phyloP scores from a whole-genome alignment of 73 alveolate species.

The Paramecium sonneborni region DNA sequence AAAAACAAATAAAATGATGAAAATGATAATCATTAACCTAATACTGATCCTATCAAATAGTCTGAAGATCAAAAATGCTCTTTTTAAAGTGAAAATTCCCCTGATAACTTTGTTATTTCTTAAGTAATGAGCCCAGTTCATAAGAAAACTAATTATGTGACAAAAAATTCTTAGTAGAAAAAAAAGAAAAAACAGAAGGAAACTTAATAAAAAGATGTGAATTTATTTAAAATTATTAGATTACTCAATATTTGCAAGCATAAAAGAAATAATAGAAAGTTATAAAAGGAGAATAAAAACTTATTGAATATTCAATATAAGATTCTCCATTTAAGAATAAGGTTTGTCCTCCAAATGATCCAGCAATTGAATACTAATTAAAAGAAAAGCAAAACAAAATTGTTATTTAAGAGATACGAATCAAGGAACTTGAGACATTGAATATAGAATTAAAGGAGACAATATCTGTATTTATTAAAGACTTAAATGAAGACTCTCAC shows the following conservation, averaged over 20 bases:
- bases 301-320: background rate
- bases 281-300: background rate
- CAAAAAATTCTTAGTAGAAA: background rate
- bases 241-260: background rate
- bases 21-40: background rate
- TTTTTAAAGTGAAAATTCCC: background rate
- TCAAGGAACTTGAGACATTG: background rate
- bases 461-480: background rate
- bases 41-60: background rate
- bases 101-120: background rate
- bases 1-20: constrained; percentile 13
- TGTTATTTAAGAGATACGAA: background rate
- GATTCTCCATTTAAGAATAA: constrained; percentile 28
- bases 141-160: background rate
- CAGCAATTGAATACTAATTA: background rate
- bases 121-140: background rate
- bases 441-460: constrained; percentile 18
- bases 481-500: background rate
- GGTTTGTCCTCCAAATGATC: background rate
- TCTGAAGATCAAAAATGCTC: background rate
- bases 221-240: background rate
- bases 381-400: background rate
- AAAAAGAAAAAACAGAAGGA: background rate
- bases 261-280: background rate
- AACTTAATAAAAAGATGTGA: background rate